Base-by-base conservation (phyloP, 805 yeast species). In the Scheffersomyces spartinae region DNA sequence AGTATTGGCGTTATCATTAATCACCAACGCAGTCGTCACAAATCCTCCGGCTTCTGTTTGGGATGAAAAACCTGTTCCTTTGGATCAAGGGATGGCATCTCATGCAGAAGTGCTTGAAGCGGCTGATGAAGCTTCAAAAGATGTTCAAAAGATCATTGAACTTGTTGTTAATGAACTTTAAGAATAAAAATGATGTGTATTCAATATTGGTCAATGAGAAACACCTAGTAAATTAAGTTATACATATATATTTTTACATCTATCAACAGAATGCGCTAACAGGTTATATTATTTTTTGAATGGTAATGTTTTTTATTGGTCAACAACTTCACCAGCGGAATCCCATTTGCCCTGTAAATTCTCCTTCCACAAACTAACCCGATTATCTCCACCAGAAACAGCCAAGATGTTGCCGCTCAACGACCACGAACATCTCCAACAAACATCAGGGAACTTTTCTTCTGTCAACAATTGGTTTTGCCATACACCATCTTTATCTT, bases 371-470 rank as follows among this genome's bases (percentile, higher is more conserved):
- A 91, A 68, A 17, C 95, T 84, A 22, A 91, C 88, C 56, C 81
- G 84, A 53, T 86, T 86, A 52, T 91, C 97, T 28, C 97, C 97
- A 24, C 96, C 95, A 25, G 91, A 74, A 21, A 91, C 80, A 4
- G 99, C 99, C 41, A 91, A 68, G 16, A 91, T 76, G 50, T 91
- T 91, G 27, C 99, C 99, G 24, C 94, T 79, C 39, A 86, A 64
- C 8, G 96, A 84, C 98, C 98, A 91, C 39, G 93, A 77, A 25
- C 94, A 94, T 52, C 96, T 76, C 98, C 98, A 91, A 40, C 93
- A 82, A 15, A 86, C 96, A 49, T 91, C 98, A 9, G 95, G 91
- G 68, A 91, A 91, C 48, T 74, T 77, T 20, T 83, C 94, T 11
- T 68, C 65, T 25, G 75, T 73, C 45, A 91, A 65, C 20, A 70